Base-by-base conservation (phyloP, 371 early-diverging fungal species). In the Saksenaea vasiformis region DNA sequence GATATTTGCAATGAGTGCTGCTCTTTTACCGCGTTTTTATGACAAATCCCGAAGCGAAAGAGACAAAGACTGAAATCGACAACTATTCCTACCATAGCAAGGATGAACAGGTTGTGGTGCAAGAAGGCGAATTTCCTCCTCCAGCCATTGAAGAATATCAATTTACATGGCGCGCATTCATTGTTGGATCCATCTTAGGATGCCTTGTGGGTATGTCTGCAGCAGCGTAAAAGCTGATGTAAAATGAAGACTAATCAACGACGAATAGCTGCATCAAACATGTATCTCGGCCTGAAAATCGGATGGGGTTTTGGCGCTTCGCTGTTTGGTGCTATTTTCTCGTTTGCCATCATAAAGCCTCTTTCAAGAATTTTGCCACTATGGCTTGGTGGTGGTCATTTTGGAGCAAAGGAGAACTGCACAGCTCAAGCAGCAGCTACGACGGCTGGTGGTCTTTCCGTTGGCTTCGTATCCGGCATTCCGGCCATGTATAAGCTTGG, bases 271-370 rank as follows among this genome's bases (percentile, higher is more conserved):
- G 91, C 91, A 34, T 87, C 87, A 61, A 91, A 91, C 72, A 77
- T 88, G 65, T 91, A 90, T 58, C 81, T 90, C 22, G 91, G 91
- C 64, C 72, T 91, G 22, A 90, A 86, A 67, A 82, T 86, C 44
- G 90, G 90, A 35, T 89, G 88, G 85, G 80, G 87, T 9, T 91
- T 91, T 70, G 89, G 89, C 62, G 90, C 90, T 4, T 83, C 87
- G 3, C 71, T 91, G 15, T 86, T 89, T 68, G 91, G 89, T 36
- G 83, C 90, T 58, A 88, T 89, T 60, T 80, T 89, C 55, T 87
- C 87, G 17, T 91, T 88, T 73, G 85, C 84, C 36, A 80, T 87
- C 57, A 60, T 91, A 41, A 87, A 86, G 60, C 87, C 87, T 9
- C 27, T 91, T 0, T 82, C 87, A 19, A 63, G 58, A 13, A 31